Evolutionary conservation across 495 filamentous ascomycete genomes (phyloP), one percentile per base, ranked within the genome.

Genomic region (Podospora pseudocomata): DNA sequence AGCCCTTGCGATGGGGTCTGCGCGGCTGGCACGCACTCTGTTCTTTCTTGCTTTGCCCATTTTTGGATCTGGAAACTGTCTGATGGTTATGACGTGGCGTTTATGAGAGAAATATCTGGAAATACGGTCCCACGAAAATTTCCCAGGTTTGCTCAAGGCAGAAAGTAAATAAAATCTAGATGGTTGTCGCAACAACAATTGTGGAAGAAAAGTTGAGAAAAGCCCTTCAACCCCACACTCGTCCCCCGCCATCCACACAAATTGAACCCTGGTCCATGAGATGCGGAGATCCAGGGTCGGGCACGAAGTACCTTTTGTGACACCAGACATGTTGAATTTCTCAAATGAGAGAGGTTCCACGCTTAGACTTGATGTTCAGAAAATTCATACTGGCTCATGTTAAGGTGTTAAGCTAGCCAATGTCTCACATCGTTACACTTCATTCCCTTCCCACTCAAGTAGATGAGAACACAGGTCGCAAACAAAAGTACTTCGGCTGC

Each of bases 1-100:
- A 18, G 80, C 75, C 73, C 83, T 86, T 61, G 76, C 76, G 55
- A 84, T 80, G 32, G 83, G 84, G 66, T 85, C 80, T 28, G 75
- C 60, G 60, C 80, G 81, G 65, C 78, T 72, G 4, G 68, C 72
- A 53, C 75, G 77, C 61, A 70, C 77, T 64, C 79, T 77, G 67
- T 74, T 81, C 0, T 77, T 76, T 19, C 79, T 76, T 15, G 78
- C 76, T 70, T 85, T 85, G 23, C 70, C 81, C 82, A 83, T 84
- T 53, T 15, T 65, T 53, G 7, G 1, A 44, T 2, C 27, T 58
- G 23, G 23, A 23, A 7, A 9, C 16, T 62, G 5, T 58, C 18
- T 20, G 55, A 18, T 19, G 19, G 55, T 4, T 58, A 49, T 49
- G 2, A 13, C 13, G 39, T 18, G 39, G 2, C 13, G 39, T 49